Base-by-base conservation (phyloP, 306 rosid species). In the Vicia faba region DNA sequence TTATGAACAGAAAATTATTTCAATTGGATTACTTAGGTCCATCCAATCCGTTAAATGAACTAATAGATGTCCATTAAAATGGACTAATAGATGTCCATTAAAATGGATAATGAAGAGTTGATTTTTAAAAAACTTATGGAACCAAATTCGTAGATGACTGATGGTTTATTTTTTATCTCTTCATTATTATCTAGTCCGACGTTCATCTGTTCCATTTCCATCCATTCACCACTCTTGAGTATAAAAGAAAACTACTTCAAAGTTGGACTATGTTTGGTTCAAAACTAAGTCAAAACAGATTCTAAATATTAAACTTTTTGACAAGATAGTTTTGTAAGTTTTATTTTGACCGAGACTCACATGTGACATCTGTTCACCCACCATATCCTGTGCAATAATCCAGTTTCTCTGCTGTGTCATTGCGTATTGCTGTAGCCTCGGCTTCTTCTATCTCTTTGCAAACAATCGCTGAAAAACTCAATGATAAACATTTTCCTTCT, bases 31-130 rank as follows among this genome's bases (percentile, higher is more conserved):
- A 12, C 16, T 55, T 25, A 55, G 35, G 18, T 25, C 38, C 60
- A 54, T 54, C 60, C 18, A 55, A 55, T 55, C 61, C 61, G 25
- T 25, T 55, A 26, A 25, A 20, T 51, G 31, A 31, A 51, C 15
- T 20, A 51, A 51, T 25, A 25, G 4, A 25, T 25, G 28, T 25
- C 28, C 28, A 25, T 25, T 25, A 25, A 23, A 20, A 55, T 55
- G 36, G 61, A 55, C 18, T 26, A 12, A 55, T 26, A 26, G 61
- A 54, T 25, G 61, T 50, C 57, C 57, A 50, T 50, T 50, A 50
- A 18, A 50, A 50, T 19, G 28, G 38, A 9, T 12, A 26, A 25
- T 54, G 16, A 26, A 26, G 61, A 13, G 61, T 26, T 55, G 61
- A 26, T 54, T 54, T 54, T 5, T 5, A 2, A 54, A 25, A 12